phyloP scores from a whole-genome alignment of 805 yeast species.

The Candida argentea region DNA sequence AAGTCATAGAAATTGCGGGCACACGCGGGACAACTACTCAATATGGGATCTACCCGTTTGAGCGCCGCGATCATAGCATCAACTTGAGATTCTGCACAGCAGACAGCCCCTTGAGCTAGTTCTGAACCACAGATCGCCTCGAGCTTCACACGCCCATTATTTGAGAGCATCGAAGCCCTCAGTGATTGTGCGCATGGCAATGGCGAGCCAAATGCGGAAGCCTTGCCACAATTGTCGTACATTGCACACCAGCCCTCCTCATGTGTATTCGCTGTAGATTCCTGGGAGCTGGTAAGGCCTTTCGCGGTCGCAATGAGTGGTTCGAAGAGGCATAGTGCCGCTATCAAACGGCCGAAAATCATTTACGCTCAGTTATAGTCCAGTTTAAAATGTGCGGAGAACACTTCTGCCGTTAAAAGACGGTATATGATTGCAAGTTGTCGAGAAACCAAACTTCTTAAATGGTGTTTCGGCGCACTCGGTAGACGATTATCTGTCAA shows the following conservation, averaged over 20 bases:
- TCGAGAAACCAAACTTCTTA: no score
- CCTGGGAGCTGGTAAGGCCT: no score
- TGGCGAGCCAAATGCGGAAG: slow-evolving; percentile 63
- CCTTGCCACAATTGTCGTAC: slow-evolving; percentile 68
- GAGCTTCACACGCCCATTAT: slow-evolving; percentile 35
- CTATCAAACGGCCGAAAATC: no score
- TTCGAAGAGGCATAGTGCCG: no score
- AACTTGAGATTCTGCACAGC: slow-evolving; percentile 66
- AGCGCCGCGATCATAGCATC: slow-evolving; percentile 35
- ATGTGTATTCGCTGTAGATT: no score
- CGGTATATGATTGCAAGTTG: no score
- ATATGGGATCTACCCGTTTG: slow-evolving; percentile 30
- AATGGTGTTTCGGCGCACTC: no score
- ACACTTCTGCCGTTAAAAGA: no score
- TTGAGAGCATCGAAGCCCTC: slow-evolving; percentile 37
- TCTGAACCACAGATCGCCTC: slow-evolving; percentile 59
- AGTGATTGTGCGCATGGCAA: slow-evolving; percentile 67
- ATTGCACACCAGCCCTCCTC: slow-evolving; percentile 41
- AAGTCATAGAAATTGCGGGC: slow-evolving; percentile 71
- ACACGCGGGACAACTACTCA: slow-evolving; percentile 77
- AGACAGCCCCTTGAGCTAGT: slow-evolving; percentile 45
- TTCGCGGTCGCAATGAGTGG: no score
- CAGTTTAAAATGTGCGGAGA: no score
- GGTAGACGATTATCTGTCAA: no score
- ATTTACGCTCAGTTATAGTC: no score